Base-by-base conservation (phyloP, 2,329 filamentous ascomycete species). In the Trichoderma sp. region DNA sequence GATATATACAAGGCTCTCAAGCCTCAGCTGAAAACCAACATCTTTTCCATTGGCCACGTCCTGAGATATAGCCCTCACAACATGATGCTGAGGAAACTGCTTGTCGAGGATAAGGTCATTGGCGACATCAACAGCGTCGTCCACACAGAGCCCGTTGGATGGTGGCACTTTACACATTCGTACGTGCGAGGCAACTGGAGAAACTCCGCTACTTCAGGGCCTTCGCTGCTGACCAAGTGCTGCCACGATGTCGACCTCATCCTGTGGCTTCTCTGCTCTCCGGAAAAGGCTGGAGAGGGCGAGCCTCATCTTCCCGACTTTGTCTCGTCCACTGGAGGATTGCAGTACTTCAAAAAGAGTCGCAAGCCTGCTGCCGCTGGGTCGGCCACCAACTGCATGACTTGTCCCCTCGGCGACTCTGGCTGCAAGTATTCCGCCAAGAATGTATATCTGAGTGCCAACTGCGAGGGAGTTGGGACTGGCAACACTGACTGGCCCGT, bases 161-260 rank as follows among this genome's bases (percentile, higher is more conserved):
- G 92, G 91, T 98, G 94, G 93, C 96, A 98, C 80, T 98, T 97
- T 79, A 87, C 92, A 0, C 95, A 97, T 80, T 94, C 91, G 56
- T 97, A 95, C 76, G 95, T 98, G 43, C 89, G 93, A 60, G 96
- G 96, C 18, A 98, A 98, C 82, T 98, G 96, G 96, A 89, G 95
- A 6, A 93, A 93, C 74, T 90, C 93, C 75, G 91, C 89, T 0
- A 91, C 84, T 6, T 91, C 88, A n/a, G 95, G 88, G 28, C 95
- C 91, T 7, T 95, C 93, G 1, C 86, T 99, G 2, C 86, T 99
- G 34, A 97, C 95, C 3, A 99, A 98, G 82, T 97, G 93, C 72
- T 98, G 96, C 76, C 96, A 99, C 78, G 96, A 99, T 76, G 93
- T 99, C 64, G 96, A 99, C 79, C 89, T 98, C 71, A 83, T 98